phyloP scores from a whole-genome alignment of 371 early-diverging fungal species.

The Mortierella sp. region DNA sequence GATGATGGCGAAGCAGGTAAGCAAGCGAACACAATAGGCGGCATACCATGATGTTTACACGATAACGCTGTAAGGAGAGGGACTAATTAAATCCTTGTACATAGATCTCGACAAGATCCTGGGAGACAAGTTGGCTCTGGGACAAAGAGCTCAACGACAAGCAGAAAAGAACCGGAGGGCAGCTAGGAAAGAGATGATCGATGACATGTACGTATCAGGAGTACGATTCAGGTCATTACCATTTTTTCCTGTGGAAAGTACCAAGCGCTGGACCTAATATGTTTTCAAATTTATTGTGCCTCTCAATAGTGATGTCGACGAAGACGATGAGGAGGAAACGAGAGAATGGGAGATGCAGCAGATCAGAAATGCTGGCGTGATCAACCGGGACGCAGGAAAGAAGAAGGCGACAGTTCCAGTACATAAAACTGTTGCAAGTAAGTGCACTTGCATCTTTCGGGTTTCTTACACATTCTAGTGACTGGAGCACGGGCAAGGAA shows the following conservation, averaged over 20 bases:
- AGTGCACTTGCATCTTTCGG: not conserved
- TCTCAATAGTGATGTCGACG: conserved; percentile 57
- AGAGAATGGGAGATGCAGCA: conserved; percentile 78
- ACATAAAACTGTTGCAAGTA: conserved; percentile 42
- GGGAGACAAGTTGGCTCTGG: conserved; percentile 47
- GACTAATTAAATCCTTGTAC: not conserved
- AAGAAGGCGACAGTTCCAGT: conserved; percentile 53
- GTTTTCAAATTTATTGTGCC: no score
- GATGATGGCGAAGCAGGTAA: conserved; percentile 58
- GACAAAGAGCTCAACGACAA: conserved; percentile 34
- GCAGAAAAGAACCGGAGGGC: conserved; percentile 61
- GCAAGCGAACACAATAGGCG: not conserved
- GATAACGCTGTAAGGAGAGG: no score
- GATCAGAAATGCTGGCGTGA: conserved; percentile 72
- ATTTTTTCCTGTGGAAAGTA: not conserved
- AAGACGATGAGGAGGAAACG: conserved; percentile 72
- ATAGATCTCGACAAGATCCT: conserved; percentile 44
- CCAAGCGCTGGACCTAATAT: not conserved
- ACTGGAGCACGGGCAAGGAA: not conserved
- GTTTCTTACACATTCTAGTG: not conserved
- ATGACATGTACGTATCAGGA: conserved; percentile 60
- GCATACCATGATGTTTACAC: no score
- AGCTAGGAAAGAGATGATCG: conserved; percentile 68
- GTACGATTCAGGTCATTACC: not conserved
- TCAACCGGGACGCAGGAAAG: conserved; percentile 38